Evolutionary conservation across 106 monocot species (phyloP).

Genomic region (Acanthochlamys bracteata): DNA sequence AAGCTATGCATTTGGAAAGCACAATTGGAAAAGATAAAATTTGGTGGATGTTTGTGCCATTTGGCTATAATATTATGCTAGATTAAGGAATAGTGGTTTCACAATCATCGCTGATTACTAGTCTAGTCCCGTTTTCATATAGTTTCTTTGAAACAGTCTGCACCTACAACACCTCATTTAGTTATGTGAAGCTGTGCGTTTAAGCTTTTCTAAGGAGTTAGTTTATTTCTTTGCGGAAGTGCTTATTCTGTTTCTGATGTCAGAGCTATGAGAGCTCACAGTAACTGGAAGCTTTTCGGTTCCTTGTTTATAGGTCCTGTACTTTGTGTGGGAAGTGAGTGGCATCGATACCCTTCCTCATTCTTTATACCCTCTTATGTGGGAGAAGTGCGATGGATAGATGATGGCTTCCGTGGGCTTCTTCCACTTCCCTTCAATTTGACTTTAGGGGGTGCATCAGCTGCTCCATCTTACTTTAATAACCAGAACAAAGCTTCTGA

Average conservation of each 20-base stretch:
- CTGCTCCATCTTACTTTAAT: slow-evolving; percentile 93
- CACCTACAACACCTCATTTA: no score
- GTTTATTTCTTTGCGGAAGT: neutral
- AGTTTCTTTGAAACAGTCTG: no score
- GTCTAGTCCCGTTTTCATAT: no score
- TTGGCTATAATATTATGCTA: no score
- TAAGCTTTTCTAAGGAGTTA: neutral
- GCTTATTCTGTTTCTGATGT: neutral
- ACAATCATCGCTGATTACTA: no score
- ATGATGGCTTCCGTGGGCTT: slow-evolving; percentile 91
- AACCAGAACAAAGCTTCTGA: slow-evolving; percentile 80
- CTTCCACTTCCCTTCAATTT: slow-evolving; percentile 95
- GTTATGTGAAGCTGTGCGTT: neutral
- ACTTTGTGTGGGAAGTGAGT: slow-evolving; percentile 95
- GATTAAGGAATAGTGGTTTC: no score
- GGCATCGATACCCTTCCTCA: slow-evolving; percentile 96
- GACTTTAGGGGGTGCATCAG: slow-evolving; percentile 73
- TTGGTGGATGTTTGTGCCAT: no score
- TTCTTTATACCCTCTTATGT: slow-evolving; percentile 83
- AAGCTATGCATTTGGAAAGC: no score
- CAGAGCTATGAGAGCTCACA: neutral
- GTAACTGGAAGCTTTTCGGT: neutral
- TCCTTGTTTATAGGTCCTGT: slow-evolving; percentile 41
- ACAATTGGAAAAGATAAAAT: no score
- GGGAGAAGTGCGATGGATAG: slow-evolving; percentile 78